Conservation (phyloP, 257 asterid species). For the Scutellaria barbata region DNA sequence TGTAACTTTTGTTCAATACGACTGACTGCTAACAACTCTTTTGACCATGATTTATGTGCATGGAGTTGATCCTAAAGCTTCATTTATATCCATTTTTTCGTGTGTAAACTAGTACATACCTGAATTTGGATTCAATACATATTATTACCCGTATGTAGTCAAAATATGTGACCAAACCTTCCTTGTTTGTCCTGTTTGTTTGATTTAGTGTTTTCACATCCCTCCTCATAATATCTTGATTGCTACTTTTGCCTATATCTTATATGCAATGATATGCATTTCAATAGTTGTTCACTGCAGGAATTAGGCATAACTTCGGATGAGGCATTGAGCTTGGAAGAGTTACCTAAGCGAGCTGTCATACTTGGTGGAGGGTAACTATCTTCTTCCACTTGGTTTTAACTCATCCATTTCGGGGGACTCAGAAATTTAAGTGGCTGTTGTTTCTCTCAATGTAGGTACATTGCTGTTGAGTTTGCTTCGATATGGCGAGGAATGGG, state of each 20-base stretch:
- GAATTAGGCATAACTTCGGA: conserved; percentile 95
- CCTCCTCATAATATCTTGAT: neutral
- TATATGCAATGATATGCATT: conserved; percentile 20
- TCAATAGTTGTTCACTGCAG: conserved; percentile 43
- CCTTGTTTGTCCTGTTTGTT: neutral
- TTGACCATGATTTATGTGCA: neutral
- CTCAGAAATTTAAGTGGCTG: conserved; percentile 25
- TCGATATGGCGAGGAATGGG: conserved; percentile 99
- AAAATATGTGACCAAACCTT: neutral
- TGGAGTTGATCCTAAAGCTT: neutral
- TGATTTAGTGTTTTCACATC: conserved; percentile 3
- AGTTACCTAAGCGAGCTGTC: conserved; percentile 84
- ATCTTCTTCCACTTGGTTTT: conserved; percentile 26
- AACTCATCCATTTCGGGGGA: conserved; percentile 19
- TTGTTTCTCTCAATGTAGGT: conserved; percentile 50
- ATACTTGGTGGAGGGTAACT: conserved; percentile 91
- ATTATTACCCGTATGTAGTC: neutral
- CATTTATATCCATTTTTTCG: neutral
- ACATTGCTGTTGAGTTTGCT: conserved; percentile 98
- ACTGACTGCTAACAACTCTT: neutral
- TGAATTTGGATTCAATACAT: neutral
- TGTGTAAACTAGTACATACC: neutral
- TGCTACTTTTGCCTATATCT: neutral
- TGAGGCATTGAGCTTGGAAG: conserved; percentile 97
- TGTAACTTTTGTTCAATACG: conserved; percentile 24